Evolutionary conservation across 768 basidiomycete species (phyloP).

Genomic region (Rhodotorula graminis): DNA sequence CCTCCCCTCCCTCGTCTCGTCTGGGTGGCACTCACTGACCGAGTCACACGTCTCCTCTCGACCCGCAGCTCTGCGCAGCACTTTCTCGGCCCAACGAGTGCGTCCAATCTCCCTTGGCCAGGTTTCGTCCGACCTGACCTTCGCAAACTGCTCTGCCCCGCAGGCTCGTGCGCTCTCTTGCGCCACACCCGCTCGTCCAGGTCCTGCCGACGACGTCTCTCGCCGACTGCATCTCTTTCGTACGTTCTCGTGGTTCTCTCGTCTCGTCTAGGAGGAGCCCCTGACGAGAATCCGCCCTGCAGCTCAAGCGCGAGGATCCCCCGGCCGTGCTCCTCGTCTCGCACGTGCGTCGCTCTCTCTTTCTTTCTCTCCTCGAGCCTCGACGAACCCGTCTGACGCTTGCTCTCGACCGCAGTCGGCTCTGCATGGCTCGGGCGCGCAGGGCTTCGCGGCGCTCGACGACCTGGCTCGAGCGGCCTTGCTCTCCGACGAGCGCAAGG

Average conservation of each 20-base stretch:
- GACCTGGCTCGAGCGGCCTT: not conserved
- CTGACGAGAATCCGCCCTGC: not conserved
- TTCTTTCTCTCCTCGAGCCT: not conserved
- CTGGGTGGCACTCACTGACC: too few species aligned
- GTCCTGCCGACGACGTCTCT: not conserved
- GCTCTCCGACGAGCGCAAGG: too few species aligned
- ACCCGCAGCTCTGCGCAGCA: not conserved
- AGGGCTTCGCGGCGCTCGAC: not conserved
- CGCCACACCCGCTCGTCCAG: not conserved
- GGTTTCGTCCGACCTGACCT: too few species aligned
- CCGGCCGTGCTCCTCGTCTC: not conserved
- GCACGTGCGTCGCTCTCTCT: not conserved
- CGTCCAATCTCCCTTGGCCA: not conserved
- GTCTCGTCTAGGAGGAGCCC: too few species aligned
- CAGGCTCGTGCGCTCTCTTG: slow-evolving; percentile 13
- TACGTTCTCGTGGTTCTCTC: not conserved
- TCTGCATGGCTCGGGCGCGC: not conserved
- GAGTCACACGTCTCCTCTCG: too few species aligned
- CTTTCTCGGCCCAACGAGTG: not conserved
- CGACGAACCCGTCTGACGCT: not conserved
- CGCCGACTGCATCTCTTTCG: slow-evolving; percentile 1
- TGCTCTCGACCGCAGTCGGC: not conserved
- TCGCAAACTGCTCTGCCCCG: not conserved
- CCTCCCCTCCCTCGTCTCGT: too few species aligned
- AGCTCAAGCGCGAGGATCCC: slow-evolving; percentile 8